phyloP scores from a whole-genome alignment of 2,329 filamentous ascomycete genomes.

The Gremmenia infestans region DNA sequence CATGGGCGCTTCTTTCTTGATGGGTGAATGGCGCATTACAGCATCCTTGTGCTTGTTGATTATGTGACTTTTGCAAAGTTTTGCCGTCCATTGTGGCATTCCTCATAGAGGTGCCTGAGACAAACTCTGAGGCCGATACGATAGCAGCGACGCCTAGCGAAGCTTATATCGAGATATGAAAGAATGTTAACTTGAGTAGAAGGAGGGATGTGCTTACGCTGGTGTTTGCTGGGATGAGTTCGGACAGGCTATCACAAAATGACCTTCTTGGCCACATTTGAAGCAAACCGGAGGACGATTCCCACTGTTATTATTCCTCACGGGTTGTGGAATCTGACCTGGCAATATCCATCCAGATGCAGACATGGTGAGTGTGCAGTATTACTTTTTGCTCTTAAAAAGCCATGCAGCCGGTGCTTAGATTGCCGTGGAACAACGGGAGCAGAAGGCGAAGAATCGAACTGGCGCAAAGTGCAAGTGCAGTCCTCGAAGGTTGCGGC shows the following conservation, averaged over 20 bases:
- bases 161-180: background rate
- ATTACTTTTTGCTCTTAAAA: slow-evolving; percentile 4
- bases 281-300: slow-evolving; percentile 41
- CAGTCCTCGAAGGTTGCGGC: background rate
- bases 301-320: slow-evolving; percentile 14
- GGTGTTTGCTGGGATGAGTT: slow-evolving; percentile 44
- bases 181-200: background rate
- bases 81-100: background rate
- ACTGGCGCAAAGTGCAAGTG: background rate
- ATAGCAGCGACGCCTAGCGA: background rate
- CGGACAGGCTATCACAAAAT: slow-evolving; percentile 50
- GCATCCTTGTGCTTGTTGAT: background rate
- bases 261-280: slow-evolving; percentile 47
- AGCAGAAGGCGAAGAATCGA: background rate
- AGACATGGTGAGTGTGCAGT: slow-evolving; percentile 17
- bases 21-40: background rate
- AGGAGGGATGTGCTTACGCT: slow-evolving; percentile 41
- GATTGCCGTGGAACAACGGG: background rate
- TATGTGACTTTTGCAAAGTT: background rate
- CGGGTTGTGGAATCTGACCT: slow-evolving; percentile 10
- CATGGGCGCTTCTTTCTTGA: background rate
- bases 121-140: background rate
- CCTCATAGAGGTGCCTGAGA: background rate
- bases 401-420: slow-evolving; percentile 13
- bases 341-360: slow-evolving; percentile 20